Evolutionary conservation across 2,329 filamentous ascomycete species (phyloP), one percentile per base, ranked within the genome.

Genomic region (Pseudocercospora crystallina): DNA sequence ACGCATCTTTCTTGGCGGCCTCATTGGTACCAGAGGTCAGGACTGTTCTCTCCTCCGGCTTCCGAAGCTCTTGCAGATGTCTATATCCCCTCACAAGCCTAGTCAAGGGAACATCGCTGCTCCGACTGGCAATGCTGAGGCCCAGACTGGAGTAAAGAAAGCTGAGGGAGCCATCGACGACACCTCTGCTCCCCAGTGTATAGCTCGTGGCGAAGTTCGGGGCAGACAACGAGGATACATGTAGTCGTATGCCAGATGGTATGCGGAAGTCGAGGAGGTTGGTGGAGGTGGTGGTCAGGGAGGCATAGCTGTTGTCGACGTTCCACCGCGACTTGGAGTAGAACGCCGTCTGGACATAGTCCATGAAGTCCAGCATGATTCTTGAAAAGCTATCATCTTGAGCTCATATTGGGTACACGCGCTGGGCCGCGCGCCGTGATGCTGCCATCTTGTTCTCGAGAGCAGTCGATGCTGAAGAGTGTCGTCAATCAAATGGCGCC

Each of bases 141-240:
- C 90, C 85, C 8, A 94, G 79, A 2, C 90, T 95, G 42, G 90
- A 95, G 76, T 95, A 97, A 47, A 99, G 82, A 73, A 97, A 99
- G 11, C 91, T 95, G 50, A 99, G 82, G n/a, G 90, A 96, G 68
- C 94, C 94, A 73, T 97, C 92, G 44, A 99, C 91, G 32, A 95
- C 80, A 53, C 92, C 94, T 12, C 95, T 81, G 36, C 86, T 95
- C 54, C 90, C 90, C 38, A 99, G 82, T 36, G 89, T 87, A 72
- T 99, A 99, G 33, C 90, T 92, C 12, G 91, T 95, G 17, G 91
- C 92, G 64, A 97, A 96, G 70, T 96, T 90, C 8, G 90, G 86
- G 13, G 91, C 91, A 7, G 91, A 89, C 29, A 99, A 85, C 7
- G 94, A 95, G 7, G 92, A 96, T 51, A 97, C 82, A 51, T 90